A percentile compares a stretch with the other conserved stretches of the same genome.
Evolutionary conservation across 1,139 yeast genomes (phyloP).

Genomic region (Taphrina flavorubra): DNA sequence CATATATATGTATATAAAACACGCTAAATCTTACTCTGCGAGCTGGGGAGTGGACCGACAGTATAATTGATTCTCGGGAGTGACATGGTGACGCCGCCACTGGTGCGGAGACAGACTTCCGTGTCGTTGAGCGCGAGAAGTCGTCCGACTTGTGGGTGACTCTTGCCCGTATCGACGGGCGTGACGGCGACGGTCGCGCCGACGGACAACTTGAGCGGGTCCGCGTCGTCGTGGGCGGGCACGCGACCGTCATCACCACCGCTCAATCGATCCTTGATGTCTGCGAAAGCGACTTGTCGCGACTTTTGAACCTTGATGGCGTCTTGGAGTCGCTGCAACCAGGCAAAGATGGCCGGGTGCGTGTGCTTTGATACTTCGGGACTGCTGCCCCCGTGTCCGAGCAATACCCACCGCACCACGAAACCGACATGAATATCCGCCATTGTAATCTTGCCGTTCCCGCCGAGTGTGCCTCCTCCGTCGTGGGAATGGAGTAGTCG

Average conservation of each 20-base stretch:
- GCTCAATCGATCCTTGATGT: neutral
- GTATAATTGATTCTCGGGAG: conserved; percentile 27
- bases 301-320: conserved; percentile 10
- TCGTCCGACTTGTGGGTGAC: conserved; percentile 34
- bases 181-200: conserved; percentile 26
- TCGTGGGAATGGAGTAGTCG: neutral
- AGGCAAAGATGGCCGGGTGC: conserved; percentile 23
- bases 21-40: neutral
- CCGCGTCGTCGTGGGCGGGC: conserved; percentile 17
- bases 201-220: conserved; percentile 15
- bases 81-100: conserved; percentile 13
- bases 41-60: neutral
- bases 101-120: conserved; percentile 19
- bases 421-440: conserved; percentile 32
- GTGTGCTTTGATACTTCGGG: conserved; percentile 14
- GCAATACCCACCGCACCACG: conserved; percentile 36
- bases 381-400: conserved; percentile 24
- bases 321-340: conserved; percentile 20
- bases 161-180: conserved; percentile 36
- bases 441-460: conserved; percentile 8
- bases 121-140: conserved; percentile 13
- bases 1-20: neutral
- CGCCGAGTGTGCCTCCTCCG: conserved; percentile 12
- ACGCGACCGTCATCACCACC: neutral
- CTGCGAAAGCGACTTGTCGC: conserved; percentile 14